These are phyloP conservation scores for Amphicarpaea edgeworthii DNA, from an alignment of 306 rosid species.

Conservation along the genomic window DNA sequence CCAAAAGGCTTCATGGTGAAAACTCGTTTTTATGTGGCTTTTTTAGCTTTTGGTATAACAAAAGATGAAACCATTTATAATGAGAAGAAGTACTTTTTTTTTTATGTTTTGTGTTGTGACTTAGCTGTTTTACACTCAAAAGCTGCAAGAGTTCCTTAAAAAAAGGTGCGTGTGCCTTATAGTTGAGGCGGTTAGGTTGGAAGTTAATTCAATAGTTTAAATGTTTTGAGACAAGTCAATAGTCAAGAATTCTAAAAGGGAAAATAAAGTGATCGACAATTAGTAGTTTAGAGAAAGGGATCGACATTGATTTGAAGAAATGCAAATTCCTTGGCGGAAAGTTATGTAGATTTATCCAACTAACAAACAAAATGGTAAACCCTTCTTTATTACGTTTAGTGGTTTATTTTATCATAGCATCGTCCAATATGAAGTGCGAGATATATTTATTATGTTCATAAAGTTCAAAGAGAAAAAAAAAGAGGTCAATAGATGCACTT, in stretches of 20 bases:
- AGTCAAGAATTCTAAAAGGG: slow-evolving; percentile 38
- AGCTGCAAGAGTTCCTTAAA: slow-evolving; percentile 1
- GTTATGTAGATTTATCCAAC: slow-evolving; percentile 28
- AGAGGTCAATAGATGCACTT: slow-evolving; percentile 47
- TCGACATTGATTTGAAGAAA: slow-evolving; percentile 31
- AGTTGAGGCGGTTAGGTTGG: slow-evolving; percentile 44
- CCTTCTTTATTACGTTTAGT: slow-evolving; percentile 39
- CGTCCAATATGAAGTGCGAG: neutral
- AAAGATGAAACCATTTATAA: slow-evolving; percentile 27
- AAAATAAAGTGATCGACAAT: slow-evolving; percentile 28
- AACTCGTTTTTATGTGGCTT: slow-evolving; percentile 27
- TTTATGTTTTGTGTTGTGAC: slow-evolving; percentile 21
- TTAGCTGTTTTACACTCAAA: slow-evolving; percentile 32
- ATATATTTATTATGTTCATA: slow-evolving; percentile 1
- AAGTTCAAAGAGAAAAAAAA: slow-evolving; percentile 21
- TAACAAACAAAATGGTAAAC: slow-evolving; percentile 34
- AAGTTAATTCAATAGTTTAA: slow-evolving; percentile 39
- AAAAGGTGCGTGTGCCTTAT: neutral
- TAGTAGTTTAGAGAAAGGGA: slow-evolving; percentile 41
- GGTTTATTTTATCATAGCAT: neutral
- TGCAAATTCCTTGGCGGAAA: slow-evolving; percentile 46
- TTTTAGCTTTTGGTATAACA: slow-evolving; percentile 8
- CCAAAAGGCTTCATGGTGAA: slow-evolving; percentile 24
- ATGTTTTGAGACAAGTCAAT: slow-evolving; percentile 38
- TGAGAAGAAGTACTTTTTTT: neutral